A percentile compares a stretch with the other conserved stretches of the same genome.
Evolutionary conservation across 768 basidiomycete genomes (phyloP).

Genomic region (Leccinum obscurum): DNA sequence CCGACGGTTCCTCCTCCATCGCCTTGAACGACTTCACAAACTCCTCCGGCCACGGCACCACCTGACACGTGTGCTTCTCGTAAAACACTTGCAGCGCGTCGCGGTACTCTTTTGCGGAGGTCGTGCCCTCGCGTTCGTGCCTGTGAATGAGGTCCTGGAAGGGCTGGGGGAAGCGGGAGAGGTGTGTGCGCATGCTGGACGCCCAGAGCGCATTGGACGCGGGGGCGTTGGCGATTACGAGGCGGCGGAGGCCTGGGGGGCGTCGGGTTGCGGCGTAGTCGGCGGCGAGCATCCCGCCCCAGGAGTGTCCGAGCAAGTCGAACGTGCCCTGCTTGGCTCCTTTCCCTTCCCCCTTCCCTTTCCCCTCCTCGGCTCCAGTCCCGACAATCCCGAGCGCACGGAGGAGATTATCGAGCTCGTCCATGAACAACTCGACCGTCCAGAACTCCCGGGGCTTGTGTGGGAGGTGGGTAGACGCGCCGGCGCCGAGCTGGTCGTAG

Average conservation of each 20-base stretch:
- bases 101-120: conserved; percentile 32
- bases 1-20: conserved; percentile 32
- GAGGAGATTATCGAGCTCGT: conserved; percentile 52
- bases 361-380: background rate
- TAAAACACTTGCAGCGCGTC: conserved; percentile 29
- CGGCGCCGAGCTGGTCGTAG: conserved; percentile 50
- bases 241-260: conserved; percentile 39
- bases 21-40: conserved; percentile 24
- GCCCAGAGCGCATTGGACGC: conserved; percentile 29
- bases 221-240: conserved; percentile 34
- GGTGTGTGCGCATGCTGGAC: conserved; percentile 20
- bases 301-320: conserved; percentile 52
- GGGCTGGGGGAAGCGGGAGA: conserved; percentile 29
- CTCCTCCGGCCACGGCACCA: conserved; percentile 35
- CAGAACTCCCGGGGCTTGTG: conserved; percentile 40
- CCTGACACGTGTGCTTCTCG: conserved; percentile 33
- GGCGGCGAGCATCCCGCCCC: conserved; percentile 52
- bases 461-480: conserved; percentile 43
- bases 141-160: conserved; percentile 26
- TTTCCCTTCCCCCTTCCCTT: background rate
- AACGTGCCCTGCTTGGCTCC: conserved; percentile 29
- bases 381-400: conserved; percentile 38
- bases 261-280: conserved; percentile 39
- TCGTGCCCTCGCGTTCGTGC: conserved; percentile 35
- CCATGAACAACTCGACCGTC: conserved; percentile 50